Evolutionary conservation across 108 stramenopile species (phyloP), one percentile per base, ranked within the genome.

Genomic region (Skeletonema potamos): DNA sequence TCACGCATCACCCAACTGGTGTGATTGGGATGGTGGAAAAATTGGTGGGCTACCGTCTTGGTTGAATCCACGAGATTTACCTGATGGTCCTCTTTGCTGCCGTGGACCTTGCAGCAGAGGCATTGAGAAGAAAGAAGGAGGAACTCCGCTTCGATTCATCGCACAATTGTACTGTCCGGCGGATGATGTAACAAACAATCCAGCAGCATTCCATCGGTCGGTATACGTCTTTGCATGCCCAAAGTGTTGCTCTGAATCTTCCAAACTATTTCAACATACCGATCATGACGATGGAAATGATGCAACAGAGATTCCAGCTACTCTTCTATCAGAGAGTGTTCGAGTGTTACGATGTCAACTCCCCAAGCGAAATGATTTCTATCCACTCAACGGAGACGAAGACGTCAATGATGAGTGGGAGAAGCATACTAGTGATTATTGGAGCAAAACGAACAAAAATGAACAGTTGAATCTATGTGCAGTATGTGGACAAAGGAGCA

Each of bases 1-100:
- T 36, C 90, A 91, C 62, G 55, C 73, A 39, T 77, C 74, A 26
- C 83, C 86, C 18, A 27, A 44, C 26, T 92, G 88, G 88, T 64
- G 61, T 43, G 80, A 88, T 70, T 94, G 93, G 93, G 93, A 94
- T 67, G 90, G 93, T 28, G 90, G 93, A 24, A 88, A 89, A 62
- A 72, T 90, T 20, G 93, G 91, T 30, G 93, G 91, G 18, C 36
- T 59, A 15, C 89, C 89, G 2, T 83, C 83, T 0, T 94, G 90
- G 93, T 64, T 94, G 57, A 80, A 94, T 73, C 93, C 93, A 15
- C 63, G 84, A 22, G 88, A 94, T 64, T 57, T 94, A 37, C 85
- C 85, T 33, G 20, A 56, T 10, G 57, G 43, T 17, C 30, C 76
- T 15, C 36, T 85, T 26, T 51, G 51, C 36, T 85, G 85, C 17